phyloP scores from a whole-genome alignment of 257 asterid species.

The Capsicum pubescens region DNA sequence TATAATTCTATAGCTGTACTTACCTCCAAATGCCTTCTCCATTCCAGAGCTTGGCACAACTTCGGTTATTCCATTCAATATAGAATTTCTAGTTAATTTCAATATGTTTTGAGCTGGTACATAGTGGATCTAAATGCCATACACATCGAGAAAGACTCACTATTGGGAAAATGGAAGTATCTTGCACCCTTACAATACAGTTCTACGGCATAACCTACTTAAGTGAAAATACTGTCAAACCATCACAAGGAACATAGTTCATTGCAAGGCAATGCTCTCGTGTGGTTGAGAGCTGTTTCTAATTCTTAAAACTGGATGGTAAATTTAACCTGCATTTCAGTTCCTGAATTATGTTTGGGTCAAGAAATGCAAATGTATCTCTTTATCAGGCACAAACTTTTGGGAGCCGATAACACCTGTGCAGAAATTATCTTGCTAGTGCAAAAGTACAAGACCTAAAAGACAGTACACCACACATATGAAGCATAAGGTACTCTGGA shows the following conservation, averaged over 20 bases:
- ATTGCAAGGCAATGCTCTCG: not conserved
- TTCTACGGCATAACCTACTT: not conserved
- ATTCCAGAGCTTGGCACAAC: too few species aligned
- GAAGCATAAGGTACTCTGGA: not conserved
- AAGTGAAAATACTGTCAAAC: not conserved
- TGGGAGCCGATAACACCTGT: not conserved
- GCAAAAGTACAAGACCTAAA: slow-evolving; percentile 2
- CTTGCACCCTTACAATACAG: not conserved
- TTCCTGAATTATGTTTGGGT: not conserved
- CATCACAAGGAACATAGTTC: not conserved
- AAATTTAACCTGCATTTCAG: slow-evolving; percentile 18
- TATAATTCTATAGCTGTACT: too few species aligned
- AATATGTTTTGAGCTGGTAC: too few species aligned
- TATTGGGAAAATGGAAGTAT: not conserved
- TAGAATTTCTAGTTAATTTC: too few species aligned
- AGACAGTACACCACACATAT: not conserved
- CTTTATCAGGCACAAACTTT: slow-evolving; percentile 13
- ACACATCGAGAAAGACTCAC: not conserved
- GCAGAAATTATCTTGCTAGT: slow-evolving; percentile 19
- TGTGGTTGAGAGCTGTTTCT: not conserved
- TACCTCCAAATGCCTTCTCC: too few species aligned
- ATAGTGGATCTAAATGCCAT: too few species aligned
- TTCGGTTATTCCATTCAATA: too few species aligned
- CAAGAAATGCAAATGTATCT: not conserved
- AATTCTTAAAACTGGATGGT: not conserved